Conservation (phyloP, 1,284 basidiomycete genomes). For the Lentinus polychrous region DNA sequence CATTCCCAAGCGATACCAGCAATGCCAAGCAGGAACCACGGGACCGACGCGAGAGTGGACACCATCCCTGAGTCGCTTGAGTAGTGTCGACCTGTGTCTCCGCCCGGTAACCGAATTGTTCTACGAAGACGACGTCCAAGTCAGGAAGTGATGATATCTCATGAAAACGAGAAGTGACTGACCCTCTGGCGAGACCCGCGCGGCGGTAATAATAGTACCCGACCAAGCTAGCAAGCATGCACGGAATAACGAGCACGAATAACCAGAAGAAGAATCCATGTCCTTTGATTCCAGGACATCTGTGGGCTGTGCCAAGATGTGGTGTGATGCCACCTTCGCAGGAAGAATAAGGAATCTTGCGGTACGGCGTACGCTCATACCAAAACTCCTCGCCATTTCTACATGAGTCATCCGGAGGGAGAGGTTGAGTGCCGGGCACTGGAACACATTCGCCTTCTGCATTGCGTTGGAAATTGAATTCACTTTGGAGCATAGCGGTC, state of each 20-base stretch:
- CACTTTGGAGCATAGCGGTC: slow-evolving; percentile 37
- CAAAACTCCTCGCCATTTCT: slow-evolving; percentile 63
- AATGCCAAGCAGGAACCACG: slow-evolving; percentile 81
- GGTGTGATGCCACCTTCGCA: slow-evolving; percentile 73
- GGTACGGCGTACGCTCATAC: slow-evolving; percentile 88
- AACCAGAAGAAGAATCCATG: slow-evolving; percentile 81
- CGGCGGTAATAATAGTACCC: slow-evolving; percentile 76
- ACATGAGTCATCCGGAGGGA: slow-evolving; percentile 59
- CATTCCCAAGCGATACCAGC: slow-evolving; percentile 69
- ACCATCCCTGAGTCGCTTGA: slow-evolving; percentile 44
- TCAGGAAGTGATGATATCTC: no score
- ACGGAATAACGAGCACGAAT: slow-evolving; percentile 68
- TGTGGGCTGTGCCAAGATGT: slow-evolving; percentile 67
- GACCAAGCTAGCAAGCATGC: slow-evolving; percentile 64
- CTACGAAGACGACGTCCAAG: slow-evolving; percentile 30
- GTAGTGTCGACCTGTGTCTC: slow-evolving; percentile 37
- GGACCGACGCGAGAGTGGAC: slow-evolving; percentile 74
- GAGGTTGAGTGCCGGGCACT: slow-evolving; percentile 56
- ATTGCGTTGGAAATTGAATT: slow-evolving; percentile 84
- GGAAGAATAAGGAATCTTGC: slow-evolving; percentile 80
- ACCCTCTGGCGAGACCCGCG: slow-evolving; percentile 69
- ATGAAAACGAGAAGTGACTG: slow-evolving; percentile 24
- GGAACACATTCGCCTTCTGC: slow-evolving; percentile 68
- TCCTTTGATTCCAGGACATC: slow-evolving; percentile 71
- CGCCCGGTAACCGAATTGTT: slow-evolving; percentile 71